phyloP scores from a whole-genome alignment of 179 eudicot species.

The Silene noctiflora region DNA sequence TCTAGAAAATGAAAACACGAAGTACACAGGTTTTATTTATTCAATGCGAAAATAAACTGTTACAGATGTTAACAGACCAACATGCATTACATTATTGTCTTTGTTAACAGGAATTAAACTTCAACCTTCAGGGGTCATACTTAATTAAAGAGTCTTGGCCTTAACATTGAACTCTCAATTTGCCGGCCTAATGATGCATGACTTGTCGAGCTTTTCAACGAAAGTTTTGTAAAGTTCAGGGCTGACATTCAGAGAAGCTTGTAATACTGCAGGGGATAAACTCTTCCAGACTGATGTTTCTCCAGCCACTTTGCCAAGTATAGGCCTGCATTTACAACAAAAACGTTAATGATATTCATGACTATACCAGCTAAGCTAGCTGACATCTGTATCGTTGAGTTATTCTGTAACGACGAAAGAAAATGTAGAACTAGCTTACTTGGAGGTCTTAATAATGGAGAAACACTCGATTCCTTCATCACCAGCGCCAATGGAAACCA shows the following conservation, averaged over 20 bases:
- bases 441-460: slow-evolving; percentile 31
- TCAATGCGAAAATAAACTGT: too few relatives aligned
- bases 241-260: slow-evolving; percentile 32
- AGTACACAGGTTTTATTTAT: too few relatives aligned
- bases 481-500: slow-evolving; percentile 19
- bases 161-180: slow-evolving; percentile 7
- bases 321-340: slow-evolving; percentile 27
- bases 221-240: slow-evolving; percentile 25
- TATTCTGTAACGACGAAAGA: background rate
- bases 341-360: background rate
- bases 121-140: too few relatives aligned
- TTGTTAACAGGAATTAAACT: too few relatives aligned
- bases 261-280: slow-evolving; percentile 31
- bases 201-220: slow-evolving; percentile 12
- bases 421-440: slow-evolving; percentile 23
- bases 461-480: slow-evolving; percentile 40
- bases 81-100: too few relatives aligned
- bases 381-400: background rate
- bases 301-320: slow-evolving; percentile 26
- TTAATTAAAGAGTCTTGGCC: background rate
- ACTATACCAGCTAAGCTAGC: background rate
- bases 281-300: slow-evolving; percentile 34
- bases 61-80: too few relatives aligned
- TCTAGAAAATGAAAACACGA: too few relatives aligned
- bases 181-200: slow-evolving; percentile 17